phyloP scores from a whole-genome alignment of 1,284 basidiomycete genomes.

The Neotropicomus parvogracilis region DNA sequence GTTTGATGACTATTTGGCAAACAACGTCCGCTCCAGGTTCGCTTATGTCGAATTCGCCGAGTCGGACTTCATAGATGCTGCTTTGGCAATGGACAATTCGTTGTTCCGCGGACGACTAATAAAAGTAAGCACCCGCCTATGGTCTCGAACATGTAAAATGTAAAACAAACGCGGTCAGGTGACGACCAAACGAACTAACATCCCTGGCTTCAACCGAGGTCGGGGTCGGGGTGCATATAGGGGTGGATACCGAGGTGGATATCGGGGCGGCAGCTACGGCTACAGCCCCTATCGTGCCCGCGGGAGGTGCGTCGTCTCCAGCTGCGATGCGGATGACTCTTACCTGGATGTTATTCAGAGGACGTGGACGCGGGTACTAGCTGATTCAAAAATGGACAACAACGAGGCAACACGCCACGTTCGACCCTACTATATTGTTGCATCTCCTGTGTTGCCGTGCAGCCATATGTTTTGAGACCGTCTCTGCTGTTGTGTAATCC shows the following conservation, averaged over 20 bases:
- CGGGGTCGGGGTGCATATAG: constrained; percentile 75
- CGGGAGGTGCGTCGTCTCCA: constrained; percentile 60
- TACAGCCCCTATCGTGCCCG: constrained; percentile 77
- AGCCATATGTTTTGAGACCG: constrained; percentile 19
- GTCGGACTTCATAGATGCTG: constrained; percentile 88
- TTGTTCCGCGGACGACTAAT: constrained; percentile 91
- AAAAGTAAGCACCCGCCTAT: constrained; percentile 55
- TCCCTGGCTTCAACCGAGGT: constrained; percentile 86
- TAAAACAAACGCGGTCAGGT: constrained; percentile 51
- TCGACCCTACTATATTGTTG: constrained; percentile 11
- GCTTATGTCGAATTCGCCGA: constrained; percentile 99
- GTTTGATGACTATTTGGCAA: neutral
- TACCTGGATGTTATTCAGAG: constrained; percentile 40
- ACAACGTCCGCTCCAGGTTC: constrained; percentile 54
- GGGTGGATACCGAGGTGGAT: constrained; percentile 58
- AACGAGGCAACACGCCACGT: constrained; percentile 14
- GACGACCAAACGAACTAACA: constrained; percentile 88
- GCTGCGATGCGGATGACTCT: constrained; percentile 12
- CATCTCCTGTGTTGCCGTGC: constrained; percentile 10
- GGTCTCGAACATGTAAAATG: constrained; percentile 1
- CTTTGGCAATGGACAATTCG: constrained; percentile 93
- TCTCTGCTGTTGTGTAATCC: constrained; percentile 31
- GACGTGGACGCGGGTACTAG: constrained; percentile 68
- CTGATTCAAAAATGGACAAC: constrained; percentile 32
- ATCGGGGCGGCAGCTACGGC: constrained; percentile 48